Conservation (phyloP, 2,329 filamentous ascomycete genomes). For the Phyllosticta ampelicida region DNA sequence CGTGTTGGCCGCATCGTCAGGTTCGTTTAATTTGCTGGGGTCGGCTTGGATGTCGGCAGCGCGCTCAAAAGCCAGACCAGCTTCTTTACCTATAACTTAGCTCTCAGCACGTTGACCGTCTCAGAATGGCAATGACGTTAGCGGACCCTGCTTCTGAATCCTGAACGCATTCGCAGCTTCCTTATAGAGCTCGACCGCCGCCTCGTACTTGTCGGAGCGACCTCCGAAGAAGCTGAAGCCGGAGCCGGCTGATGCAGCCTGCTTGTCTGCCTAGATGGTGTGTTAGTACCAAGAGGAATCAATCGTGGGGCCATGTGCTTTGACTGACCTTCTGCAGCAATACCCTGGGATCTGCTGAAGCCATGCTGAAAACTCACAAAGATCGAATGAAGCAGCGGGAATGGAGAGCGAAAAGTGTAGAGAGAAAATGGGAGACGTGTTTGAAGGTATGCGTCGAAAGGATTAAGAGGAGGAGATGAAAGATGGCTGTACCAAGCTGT, state of each 20-base stretch:
- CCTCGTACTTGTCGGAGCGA: slow-evolving; percentile 77
- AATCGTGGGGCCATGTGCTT: slow-evolving; percentile 3
- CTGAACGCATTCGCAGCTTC: slow-evolving; percentile 88
- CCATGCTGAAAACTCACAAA: slow-evolving; percentile 39
- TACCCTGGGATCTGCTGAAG: slow-evolving; percentile 60
- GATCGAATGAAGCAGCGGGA: not conserved
- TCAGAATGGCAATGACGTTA: not conserved
- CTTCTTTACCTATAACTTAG: slow-evolving; percentile 57
- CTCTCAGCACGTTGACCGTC: not conserved
- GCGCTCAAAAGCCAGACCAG: slow-evolving; percentile 73
- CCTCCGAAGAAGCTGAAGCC: slow-evolving; percentile 89
- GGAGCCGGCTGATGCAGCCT: slow-evolving; percentile 57
- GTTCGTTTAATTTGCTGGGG: slow-evolving; percentile 67
- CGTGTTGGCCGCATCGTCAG: slow-evolving; percentile 83
- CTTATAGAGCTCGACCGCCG: slow-evolving; percentile 75
- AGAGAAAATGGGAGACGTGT: not conserved
- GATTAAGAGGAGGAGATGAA: not conserved
- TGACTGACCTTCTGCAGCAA: slow-evolving; percentile 61
- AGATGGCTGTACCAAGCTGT: slow-evolving; percentile 7
- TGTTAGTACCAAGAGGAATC: slow-evolving; percentile 13
- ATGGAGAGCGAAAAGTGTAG: not conserved
- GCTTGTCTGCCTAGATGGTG: slow-evolving; percentile 68
- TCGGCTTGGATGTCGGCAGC: slow-evolving; percentile 66
- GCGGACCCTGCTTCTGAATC: slow-evolving; percentile 69
- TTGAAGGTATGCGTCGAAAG: not conserved